Base-by-base conservation (phyloP, 2,329 filamentous ascomycete species). In the Myriosclerotinia scirpicola region DNA sequence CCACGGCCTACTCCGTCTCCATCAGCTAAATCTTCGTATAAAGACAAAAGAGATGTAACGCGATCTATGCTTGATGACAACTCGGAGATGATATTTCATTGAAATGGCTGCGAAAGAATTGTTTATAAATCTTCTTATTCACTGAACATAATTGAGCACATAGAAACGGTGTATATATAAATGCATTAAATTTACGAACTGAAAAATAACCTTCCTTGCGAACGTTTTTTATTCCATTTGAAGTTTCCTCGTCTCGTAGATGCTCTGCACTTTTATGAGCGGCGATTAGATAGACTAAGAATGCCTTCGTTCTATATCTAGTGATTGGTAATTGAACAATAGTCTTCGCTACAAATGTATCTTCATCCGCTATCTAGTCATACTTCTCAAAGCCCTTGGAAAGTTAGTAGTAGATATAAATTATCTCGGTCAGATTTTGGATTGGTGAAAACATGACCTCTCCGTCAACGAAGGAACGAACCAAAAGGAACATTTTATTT, bases 1-100 rank as follows among this genome's bases (percentile, higher is more conserved):
- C 79, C 4, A 76, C 75, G 17, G 74, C 74, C 36, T 81, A 79
- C 70, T 68, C 40, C 22, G 52, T 63, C 36, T 65, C 68, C 2
- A 53, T 71, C 9, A 67, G 56, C 17, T 71, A 68, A 65, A 52
- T 38, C 4, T 34, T 22, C 7, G 11, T 11, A 14, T 20, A 26
- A 50, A n/a, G 30, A 12, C 22, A 40, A 12, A 17, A 48, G 20
- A n/a, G 14, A 2, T 40, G 15, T 17, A n/a, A 26, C 34, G n/a
- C 44, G 30, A 15, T 20, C 8, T 9, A 30, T 1, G 15, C 9
- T 30, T 5, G 52, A 30, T n/a, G 26, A 9, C 9, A 22, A 17
- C 8, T 44, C 17, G 15, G 40, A 30, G 17, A 17, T 12, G 40
- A 34, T 34, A n/a, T 8, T 20, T 6, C 8, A 44, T 58, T 12